Conservation (phyloP, 2,329 filamentous ascomycete genomes). For the Colletotrichum theobromicola region DNA sequence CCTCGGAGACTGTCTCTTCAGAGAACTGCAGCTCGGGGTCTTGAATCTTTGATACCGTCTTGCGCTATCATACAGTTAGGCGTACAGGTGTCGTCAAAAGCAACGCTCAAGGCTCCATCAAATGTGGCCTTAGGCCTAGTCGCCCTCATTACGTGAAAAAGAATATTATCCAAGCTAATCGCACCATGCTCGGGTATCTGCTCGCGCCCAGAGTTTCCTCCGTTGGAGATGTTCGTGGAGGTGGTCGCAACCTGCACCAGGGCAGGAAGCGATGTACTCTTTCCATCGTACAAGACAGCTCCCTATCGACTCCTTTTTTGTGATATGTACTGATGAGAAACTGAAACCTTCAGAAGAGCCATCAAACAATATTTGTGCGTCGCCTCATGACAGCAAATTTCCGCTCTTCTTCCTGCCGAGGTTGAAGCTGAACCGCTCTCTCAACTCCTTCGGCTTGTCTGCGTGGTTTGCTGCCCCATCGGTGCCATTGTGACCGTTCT, state of each 20-base stretch:
- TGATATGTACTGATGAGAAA: slow-evolving; percentile 14
- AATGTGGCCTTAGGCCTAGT: background rate
- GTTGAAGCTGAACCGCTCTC: slow-evolving; percentile 70
- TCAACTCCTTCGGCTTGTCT: slow-evolving; percentile 57
- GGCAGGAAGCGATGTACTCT: background rate
- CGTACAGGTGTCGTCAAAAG: background rate
- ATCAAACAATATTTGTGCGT: background rate
- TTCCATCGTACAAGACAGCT: background rate
- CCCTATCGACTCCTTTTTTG: slow-evolving; percentile 2
- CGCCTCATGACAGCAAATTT: slow-evolving; percentile 33
- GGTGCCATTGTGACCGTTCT: slow-evolving; percentile 33
- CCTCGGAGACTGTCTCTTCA: background rate
- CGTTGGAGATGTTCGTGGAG: background rate
- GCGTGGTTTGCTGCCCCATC: slow-evolving; percentile 29
- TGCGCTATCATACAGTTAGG: slow-evolving; percentile 16
- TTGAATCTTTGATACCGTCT: background rate
- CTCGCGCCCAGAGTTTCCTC: background rate
- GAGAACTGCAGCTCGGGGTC: background rate
- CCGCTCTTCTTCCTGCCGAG: slow-evolving; percentile 76
- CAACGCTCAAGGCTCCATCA: slow-evolving; percentile 13
- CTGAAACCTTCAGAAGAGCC: background rate
- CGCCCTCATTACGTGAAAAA: slow-evolving; percentile 5
- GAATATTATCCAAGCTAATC: slow-evolving; percentile 18
- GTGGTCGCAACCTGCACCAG: background rate
- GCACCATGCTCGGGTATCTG: slow-evolving; percentile 20